Evolutionary conservation across 495 filamentous ascomycete species (phyloP), one percentile per base, ranked within the genome.

Genomic region (Penicilliopsis zonata): DNA sequence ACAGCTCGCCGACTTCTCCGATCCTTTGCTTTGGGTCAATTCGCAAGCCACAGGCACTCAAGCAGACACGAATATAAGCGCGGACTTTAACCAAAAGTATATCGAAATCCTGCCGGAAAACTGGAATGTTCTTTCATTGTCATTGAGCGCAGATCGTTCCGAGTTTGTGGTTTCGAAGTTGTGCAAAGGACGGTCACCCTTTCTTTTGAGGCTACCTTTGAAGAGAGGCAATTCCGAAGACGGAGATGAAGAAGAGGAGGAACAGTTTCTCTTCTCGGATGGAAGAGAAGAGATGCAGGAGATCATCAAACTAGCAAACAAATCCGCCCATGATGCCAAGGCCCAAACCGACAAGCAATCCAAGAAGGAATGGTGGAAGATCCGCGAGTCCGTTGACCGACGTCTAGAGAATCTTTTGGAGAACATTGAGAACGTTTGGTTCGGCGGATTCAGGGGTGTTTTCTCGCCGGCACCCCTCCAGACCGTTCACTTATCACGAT

Each of bases 391-490:
- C 4, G 63, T 98, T 13, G 87, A 98, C 50, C 51, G 61, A 10
- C 76, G 81, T 3, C 58, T 98, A 29, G 76, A 72, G 39, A 81
- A 81, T 29, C 66, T 96, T 2, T 66, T 96, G 15, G 61, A 74
- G 16, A 88, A 82, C 36, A 84, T 98, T 24, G 88, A 96, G 46
- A 76, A 79, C 31, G 73, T 88, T 22, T 98, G 90, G 90, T 75
- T 98, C 14, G 88, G 88, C 24, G 90, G 90, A 0, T 98, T 96
- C 60, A 72, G 75, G 18, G 85, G 86, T 13, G 76, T 98, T 1
- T 92, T 98, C 50, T 87, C 82, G 4, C 79, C 80, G 25, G 69
- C 81, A 24, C 39, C 59, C 13, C 66, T 69, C 17, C 63, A 75
- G 18, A 52, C 65, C 3, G 65, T 76, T 28, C 63, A 80, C 2